Conservation (phyloP, 176 grass and related monocot species). For the Carex myosuroides region DNA sequence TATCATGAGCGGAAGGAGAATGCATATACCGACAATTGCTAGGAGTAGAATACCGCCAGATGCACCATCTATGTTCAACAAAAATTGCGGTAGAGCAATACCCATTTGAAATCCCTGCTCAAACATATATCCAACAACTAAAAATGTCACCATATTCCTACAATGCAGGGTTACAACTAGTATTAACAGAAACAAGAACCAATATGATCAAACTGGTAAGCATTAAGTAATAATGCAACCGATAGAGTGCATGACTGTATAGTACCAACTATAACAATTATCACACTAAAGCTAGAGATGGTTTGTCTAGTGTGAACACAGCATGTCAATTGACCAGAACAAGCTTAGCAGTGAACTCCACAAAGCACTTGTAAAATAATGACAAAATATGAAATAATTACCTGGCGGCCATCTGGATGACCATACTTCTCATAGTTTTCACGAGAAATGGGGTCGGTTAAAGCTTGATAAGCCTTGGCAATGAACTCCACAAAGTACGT, state of each 20-base stretch:
- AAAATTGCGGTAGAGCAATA: conserved; percentile 91
- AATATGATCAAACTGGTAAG: neutral
- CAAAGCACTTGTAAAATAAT: neutral
- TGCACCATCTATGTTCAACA: conserved; percentile 91
- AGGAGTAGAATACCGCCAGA: conserved; percentile 89
- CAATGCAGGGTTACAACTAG: neutral
- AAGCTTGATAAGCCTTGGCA: conserved; percentile 98
- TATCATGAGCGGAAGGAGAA: conserved; percentile 89
- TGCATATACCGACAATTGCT: conserved; percentile 90
- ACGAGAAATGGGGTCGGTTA: conserved; percentile 90
- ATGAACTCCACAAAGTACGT: conserved; percentile 94
- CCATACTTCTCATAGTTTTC: conserved; percentile 99
- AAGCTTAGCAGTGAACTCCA: neutral
- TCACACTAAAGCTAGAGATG: neutral
- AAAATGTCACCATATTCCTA: neutral
- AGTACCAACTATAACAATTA: neutral
- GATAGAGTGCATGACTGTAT: neutral
- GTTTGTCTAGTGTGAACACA: neutral
- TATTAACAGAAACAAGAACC: neutral
- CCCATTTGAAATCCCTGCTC: conserved; percentile 94
- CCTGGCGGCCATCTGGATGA: conserved; percentile 97
- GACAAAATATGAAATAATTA: conserved; percentile 26
- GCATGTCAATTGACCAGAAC: neutral
- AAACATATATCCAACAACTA: neutral
- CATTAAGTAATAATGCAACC: neutral